phyloP scores from a whole-genome alignment of 176 grass and related monocot species.

The Rhynchospora tenuis region DNA sequence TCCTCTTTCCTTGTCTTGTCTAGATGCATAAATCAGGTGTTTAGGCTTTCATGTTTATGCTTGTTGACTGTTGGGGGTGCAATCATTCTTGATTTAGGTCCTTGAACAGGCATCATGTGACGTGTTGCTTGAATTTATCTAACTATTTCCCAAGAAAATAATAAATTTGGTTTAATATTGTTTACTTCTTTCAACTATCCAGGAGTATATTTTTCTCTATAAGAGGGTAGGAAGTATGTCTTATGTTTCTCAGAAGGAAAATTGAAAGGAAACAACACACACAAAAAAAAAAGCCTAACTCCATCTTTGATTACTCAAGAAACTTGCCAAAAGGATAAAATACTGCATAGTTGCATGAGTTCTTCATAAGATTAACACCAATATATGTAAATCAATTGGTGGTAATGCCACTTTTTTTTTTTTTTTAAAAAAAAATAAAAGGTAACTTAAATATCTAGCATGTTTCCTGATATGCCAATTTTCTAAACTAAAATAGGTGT shows the following conservation, averaged over 20 bases:
- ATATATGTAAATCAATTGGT: too few relatives aligned
- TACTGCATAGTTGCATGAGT: neutral
- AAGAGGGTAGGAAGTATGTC: neutral
- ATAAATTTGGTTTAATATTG: neutral
- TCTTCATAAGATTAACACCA: neutral
- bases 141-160: neutral
- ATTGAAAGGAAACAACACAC: neutral
- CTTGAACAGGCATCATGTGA: neutral
- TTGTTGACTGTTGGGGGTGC: neutral
- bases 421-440: too few relatives aligned
- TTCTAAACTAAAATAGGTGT: conserved; percentile 13
- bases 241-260: neutral
- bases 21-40: neutral
- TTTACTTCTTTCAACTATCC: neutral
- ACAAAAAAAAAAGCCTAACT: too few relatives aligned
- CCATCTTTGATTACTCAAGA: neutral
- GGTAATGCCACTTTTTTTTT: too few relatives aligned
- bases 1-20: neutral
- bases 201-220: neutral
- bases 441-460: neutral
- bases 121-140: neutral
- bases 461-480: neutral
- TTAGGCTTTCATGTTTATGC: neutral
- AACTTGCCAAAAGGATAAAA: neutral
- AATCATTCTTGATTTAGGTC: neutral